Percentiles rank a stretch among this genome's conserved stretches.
These are phyloP conservation scores for Venturia oleaginea DNA, from an alignment of 2,329 filamentous ascomycete genomes.

Conservation along the genomic window DNA sequence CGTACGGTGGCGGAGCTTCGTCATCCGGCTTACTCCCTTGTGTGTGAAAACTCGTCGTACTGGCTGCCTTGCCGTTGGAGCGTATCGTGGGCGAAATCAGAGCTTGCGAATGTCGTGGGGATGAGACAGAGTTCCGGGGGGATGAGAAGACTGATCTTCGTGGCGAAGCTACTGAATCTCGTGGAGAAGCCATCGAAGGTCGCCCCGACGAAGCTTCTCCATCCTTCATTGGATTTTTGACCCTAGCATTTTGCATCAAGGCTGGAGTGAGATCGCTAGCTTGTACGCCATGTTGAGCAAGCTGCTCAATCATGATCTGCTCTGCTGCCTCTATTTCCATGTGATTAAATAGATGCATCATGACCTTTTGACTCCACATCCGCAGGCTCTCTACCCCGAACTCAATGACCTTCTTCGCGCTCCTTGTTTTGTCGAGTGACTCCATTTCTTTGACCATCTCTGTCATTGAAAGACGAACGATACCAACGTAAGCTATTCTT, in stretches of 20 bases:
- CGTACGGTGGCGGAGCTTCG: constrained; percentile 46
- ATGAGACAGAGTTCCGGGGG: constrained; percentile 18
- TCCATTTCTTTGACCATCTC: constrained; percentile 65
- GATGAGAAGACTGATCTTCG: constrained; percentile 16
- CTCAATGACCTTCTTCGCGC: constrained; percentile 61
- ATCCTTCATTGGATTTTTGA: constrained; percentile 82
- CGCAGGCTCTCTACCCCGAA: constrained; percentile 67
- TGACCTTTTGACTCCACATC: constrained; percentile 98
- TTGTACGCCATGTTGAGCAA: constrained; percentile 83
- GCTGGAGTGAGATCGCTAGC: constrained; percentile 74
- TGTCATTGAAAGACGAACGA: constrained; percentile 72
- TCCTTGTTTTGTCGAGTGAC: constrained; percentile 51
- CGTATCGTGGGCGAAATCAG: neutral
- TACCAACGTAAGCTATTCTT: constrained; percentile 88
- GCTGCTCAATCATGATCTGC: constrained; percentile 97
- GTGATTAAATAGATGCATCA: constrained; percentile 86
- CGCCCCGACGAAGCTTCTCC: constrained; percentile 17
- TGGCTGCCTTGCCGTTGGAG: neutral
- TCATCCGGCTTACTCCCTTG: constrained; percentile 33
- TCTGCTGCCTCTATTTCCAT: constrained; percentile 85
- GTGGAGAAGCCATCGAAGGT: constrained; percentile 23
- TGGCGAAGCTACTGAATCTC: constrained; percentile 17
- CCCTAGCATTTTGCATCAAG: constrained; percentile 83
- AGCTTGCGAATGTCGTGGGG: neutral
- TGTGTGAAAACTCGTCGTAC: constrained; percentile 14